Percentiles rank a stretch among this genome's conserved stretches.
phyloP scores from a whole-genome alignment of 192 early-diverging fungal genomes.

The Backusella parvicylindrica region DNA sequence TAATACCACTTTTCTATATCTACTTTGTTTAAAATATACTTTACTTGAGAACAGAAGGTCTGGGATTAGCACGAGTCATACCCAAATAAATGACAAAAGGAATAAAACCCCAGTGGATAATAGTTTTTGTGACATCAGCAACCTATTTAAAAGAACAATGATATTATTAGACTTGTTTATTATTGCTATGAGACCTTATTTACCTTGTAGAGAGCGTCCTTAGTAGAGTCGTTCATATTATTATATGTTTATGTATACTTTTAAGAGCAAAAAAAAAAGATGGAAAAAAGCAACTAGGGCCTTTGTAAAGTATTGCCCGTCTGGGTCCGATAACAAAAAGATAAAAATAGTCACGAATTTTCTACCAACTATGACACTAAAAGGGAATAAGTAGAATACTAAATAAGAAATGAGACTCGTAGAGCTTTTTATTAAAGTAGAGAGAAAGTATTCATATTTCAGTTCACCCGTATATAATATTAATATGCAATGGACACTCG shows the following conservation, averaged over 20 bases:
- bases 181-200: not conserved
- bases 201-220: constrained; percentile 51
- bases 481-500: too few relatives aligned
- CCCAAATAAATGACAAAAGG: constrained; percentile 59
- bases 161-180: not conserved
- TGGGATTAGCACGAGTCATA: constrained; percentile 36
- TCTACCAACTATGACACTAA: too few relatives aligned
- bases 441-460: too few relatives aligned
- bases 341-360: too few relatives aligned
- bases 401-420: too few relatives aligned
- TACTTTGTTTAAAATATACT: not conserved
- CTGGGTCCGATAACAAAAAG: too few relatives aligned
- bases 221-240: constrained; percentile 46
- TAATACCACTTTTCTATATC: not conserved
- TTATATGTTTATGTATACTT: not conserved
- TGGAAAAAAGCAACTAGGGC: constrained; percentile 2
- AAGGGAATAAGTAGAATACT: too few relatives aligned
- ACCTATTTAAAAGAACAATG: constrained; percentile 18
- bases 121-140: constrained; percentile 49
- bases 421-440: too few relatives aligned
- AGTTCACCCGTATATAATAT: too few relatives aligned
- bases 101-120: constrained; percentile 61
- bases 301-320: too few relatives aligned
- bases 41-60: constrained; percentile 37
- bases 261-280: constrained; percentile 4